Evolutionary conservation across 371 early-diverging fungal species (phyloP), one percentile per base, ranked within the genome.

Genomic region (Mucor irregularis): DNA sequence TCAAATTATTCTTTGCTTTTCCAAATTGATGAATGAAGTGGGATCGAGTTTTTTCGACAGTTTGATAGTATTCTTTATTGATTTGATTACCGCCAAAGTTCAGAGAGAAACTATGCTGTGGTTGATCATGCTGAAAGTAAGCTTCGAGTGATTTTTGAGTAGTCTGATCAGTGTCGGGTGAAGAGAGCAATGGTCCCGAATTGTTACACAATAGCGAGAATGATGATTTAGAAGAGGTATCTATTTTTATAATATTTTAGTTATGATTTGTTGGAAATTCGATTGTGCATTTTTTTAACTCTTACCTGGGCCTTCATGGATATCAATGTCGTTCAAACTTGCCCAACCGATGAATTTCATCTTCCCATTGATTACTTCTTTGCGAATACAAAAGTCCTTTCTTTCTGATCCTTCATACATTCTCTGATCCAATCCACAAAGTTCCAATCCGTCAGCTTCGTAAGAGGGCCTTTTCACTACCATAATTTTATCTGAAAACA

Each of bases 401-500:
- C 52, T 30, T 30, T 60, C 54, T 6, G 56, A 38, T 3, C 44
- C 26, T 34, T 47, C 17, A 34, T 42, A 30, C 53, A 62, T 38
- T 26, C 68, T 22, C 19, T 64, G 66, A 30, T 55, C 61, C n/a
- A 72, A 37, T 42, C 58, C 69, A 40, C 66, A 66, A 11, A 54
- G 24, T 24, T 62, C 62, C 17, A 61, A 44, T 2, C 58, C 62
- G 22, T 66, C 62, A 11, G 45, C 42, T 44, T 64, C 54, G 55
- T 70, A 53, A 4, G 74, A 66, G 11, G 76, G 73, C 8, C 78
- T 50, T 9, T 56, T 58, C 2, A 64, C 75, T 8, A 78, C 53
- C 71, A 78, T 68, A 33, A 78, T 25, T 40, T 68, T 72, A 29
- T 78, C 78, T 4, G 65, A 66, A 47, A 78, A 70, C 11, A 78